A percentile compares a stretch with the other conserved stretches of the same genome.
Evolutionary conservation across 768 basidiomycete species (phyloP).

Genomic region (Lentinula lateritia): DNA sequence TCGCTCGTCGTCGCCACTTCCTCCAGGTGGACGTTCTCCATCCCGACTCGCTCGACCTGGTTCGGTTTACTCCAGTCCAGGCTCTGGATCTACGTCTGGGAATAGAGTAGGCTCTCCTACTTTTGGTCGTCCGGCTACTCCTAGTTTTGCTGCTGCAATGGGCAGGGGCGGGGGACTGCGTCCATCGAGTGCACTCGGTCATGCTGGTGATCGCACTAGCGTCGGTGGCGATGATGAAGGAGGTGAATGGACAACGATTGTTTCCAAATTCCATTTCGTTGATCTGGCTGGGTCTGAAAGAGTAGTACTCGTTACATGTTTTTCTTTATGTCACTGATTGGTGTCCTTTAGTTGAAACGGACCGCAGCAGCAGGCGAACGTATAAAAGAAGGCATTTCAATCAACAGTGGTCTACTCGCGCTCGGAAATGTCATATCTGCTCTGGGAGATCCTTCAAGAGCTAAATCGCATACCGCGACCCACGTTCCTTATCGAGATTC

Average conservation of each 20-base stretch:
- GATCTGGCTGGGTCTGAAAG: constrained; percentile 96
- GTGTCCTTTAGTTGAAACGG: constrained; percentile 73
- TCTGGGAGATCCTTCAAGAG: constrained; percentile 86
- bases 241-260: constrained; percentile 85
- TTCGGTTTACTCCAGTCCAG: constrained; percentile 53
- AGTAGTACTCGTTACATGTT: constrained; percentile 36
- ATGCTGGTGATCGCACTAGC: constrained; percentile 44
- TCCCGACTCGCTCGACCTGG: constrained; percentile 82
- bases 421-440: constrained; percentile 98
- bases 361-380: constrained; percentile 95
- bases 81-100: constrained; percentile 21
- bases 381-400: constrained; percentile 98
- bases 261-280: constrained; percentile 97
- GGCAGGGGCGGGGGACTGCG: constrained; percentile 60
- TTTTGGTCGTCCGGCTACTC: constrained; percentile 71
- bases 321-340: background rate
- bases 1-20: constrained; percentile 73
- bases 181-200: constrained; percentile 79
- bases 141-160: constrained; percentile 74
- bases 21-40: constrained; percentile 64
- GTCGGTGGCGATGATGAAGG: constrained; percentile 48
- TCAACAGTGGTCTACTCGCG: constrained; percentile 94
- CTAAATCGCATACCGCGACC: constrained; percentile 75
- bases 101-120: constrained; percentile 72
- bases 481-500: constrained; percentile 98